Percentiles rank a stretch among this genome's conserved stretches.
These are phyloP conservation scores for Omphalotus olearius DNA, from an alignment of 1,284 basidiomycete genomes.

Conservation along the genomic window DNA sequence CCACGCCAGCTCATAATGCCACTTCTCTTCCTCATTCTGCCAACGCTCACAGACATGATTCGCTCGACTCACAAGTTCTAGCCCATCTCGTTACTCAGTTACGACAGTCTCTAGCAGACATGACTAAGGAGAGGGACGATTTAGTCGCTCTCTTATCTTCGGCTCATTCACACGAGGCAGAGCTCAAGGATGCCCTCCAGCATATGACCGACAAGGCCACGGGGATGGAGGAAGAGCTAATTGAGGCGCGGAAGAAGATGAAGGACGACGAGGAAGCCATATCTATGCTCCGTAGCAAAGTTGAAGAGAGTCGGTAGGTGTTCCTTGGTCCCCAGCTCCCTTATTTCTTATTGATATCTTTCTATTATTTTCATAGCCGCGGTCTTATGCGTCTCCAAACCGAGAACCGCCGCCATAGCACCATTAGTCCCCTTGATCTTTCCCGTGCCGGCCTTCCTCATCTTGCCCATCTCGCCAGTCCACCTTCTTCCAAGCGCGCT, in stretches of 20 bases:
- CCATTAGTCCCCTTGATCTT: constrained; percentile 45
- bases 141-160: constrained; percentile 47
- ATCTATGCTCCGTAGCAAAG: constrained; percentile 73
- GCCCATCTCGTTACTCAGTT: constrained; percentile 71
- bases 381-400: constrained; percentile 90
- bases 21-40: constrained; percentile 10
- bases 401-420: constrained; percentile 67
- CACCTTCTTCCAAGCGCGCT: constrained; percentile 58
- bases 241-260: constrained; percentile 52
- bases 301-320: constrained; percentile 83
- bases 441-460: constrained; percentile 37
- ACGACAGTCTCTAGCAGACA: constrained; percentile 52
- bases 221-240: constrained; percentile 56
- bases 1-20: constrained; percentile 31
- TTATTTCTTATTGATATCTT: not conserved
- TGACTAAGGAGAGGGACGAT: constrained; percentile 65
- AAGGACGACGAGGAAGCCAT: constrained; percentile 83
- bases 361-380: constrained; percentile 42
- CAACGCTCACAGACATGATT: constrained; percentile 33
- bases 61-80: constrained; percentile 69
- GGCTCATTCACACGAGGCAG: constrained; percentile 50
- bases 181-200: constrained; percentile 55
- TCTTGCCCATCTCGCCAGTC: constrained; percentile 29
- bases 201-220: constrained; percentile 63
- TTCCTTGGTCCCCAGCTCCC: not conserved